These are phyloP conservation scores for Canavalia gladiata DNA, from an alignment of 306 rosid species.

Conservation along the genomic window DNA sequence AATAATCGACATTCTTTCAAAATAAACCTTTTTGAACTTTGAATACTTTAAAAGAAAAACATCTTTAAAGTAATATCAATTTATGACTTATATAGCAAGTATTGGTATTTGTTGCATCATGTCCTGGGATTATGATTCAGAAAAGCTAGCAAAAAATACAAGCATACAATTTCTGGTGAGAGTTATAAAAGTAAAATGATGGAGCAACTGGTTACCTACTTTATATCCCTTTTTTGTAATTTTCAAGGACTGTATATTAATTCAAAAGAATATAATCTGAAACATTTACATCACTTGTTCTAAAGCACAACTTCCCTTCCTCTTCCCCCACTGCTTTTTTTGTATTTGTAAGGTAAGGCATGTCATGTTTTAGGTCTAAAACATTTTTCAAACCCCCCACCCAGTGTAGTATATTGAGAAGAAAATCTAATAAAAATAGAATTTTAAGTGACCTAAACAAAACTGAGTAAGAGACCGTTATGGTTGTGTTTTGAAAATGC, in stretches of 20 bases:
- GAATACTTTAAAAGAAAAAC: too few species aligned
- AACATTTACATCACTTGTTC: slow-evolving; percentile 48
- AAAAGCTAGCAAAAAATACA: too few species aligned
- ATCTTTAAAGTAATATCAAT: too few species aligned
- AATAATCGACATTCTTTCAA: too few species aligned
- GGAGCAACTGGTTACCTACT: slow-evolving; percentile 31
- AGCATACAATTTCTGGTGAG: too few species aligned
- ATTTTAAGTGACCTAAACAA: slow-evolving; percentile 40
- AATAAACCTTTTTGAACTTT: too few species aligned
- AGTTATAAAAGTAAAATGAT: too few species aligned
- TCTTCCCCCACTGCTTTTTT: slow-evolving; percentile 12
- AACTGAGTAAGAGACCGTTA: slow-evolving; percentile 48
- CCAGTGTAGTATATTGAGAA: slow-evolving; percentile 17
- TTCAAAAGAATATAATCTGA: slow-evolving; percentile 22
- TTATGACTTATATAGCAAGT: too few species aligned
- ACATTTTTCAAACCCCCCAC: neutral
- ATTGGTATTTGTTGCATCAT: too few species aligned
- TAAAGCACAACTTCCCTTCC: slow-evolving; percentile 39
- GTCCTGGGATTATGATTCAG: too few species aligned
- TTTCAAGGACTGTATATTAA: neutral
- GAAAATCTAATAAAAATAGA: slow-evolving; percentile 36
- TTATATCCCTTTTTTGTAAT: neutral
- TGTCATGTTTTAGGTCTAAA: slow-evolving; percentile 16
- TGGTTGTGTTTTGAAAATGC: slow-evolving; percentile 44
- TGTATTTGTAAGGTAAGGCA: slow-evolving; percentile 2